Conservation (phyloP, 2,329 filamentous ascomycete species). For the Helotiales sp. region DNA sequence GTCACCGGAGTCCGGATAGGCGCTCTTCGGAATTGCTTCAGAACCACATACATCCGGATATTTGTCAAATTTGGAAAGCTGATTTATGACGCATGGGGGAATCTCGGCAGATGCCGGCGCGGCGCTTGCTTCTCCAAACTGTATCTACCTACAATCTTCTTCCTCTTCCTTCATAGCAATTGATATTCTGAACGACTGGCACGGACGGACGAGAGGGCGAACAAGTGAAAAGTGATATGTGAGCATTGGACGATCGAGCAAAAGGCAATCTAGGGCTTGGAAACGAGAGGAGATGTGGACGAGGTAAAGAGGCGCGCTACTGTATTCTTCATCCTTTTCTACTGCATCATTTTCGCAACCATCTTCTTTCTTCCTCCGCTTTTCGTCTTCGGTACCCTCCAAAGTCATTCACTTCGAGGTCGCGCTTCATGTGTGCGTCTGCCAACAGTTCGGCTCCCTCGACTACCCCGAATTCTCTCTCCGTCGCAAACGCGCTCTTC, state of each 20-base stretch:
- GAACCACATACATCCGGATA: slow-evolving; percentile 3
- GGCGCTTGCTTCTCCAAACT: slow-evolving; percentile 29
- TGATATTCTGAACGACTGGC: slow-evolving; percentile 37
- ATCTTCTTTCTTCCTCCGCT: slow-evolving; percentile 19
- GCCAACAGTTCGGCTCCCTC: slow-evolving; percentile 27
- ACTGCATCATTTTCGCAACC: slow-evolving; percentile 23
- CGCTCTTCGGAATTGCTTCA: background rate
- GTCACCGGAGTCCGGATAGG: background rate
- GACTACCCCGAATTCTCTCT: slow-evolving; percentile 16
- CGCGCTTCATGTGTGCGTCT: slow-evolving; percentile 37
- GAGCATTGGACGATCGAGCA: slow-evolving; percentile 30
- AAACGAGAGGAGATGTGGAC: slow-evolving; percentile 28
- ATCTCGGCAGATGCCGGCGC: slow-evolving; percentile 31
- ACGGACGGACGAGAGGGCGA: slow-evolving; percentile 30
- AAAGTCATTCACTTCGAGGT: slow-evolving; percentile 27
- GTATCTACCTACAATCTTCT: slow-evolving; percentile 32
- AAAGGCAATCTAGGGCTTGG: slow-evolving; percentile 24
- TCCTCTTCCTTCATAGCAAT: slow-evolving; percentile 39
- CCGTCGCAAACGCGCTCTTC: slow-evolving; percentile 18
- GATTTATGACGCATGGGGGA: slow-evolving; percentile 13
- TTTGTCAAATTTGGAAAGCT: slow-evolving; percentile 18
- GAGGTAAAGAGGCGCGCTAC: slow-evolving; percentile 31
- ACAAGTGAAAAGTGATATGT: slow-evolving; percentile 38
- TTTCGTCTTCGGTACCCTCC: slow-evolving; percentile 23
- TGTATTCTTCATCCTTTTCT: slow-evolving; percentile 27